Evolutionary conservation across 2,329 filamentous ascomycete species (phyloP).

Genomic region (Pyrenophora tritici-repentis): DNA sequence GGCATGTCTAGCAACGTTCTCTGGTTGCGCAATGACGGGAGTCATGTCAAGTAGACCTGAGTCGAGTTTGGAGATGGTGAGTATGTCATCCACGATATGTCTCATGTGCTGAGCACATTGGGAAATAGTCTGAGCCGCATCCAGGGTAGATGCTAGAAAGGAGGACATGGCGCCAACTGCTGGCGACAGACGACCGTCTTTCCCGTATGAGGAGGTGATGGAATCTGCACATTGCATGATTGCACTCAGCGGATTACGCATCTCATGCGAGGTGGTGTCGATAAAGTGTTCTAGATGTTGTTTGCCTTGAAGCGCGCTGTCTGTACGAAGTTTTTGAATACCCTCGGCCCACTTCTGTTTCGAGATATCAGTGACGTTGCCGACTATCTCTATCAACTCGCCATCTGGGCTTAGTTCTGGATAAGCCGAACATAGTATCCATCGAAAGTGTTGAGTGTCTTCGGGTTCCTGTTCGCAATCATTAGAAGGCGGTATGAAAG

Average conservation of each 20-base stretch:
- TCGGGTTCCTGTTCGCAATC: conserved; percentile 13
- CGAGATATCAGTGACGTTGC: conserved; percentile 46
- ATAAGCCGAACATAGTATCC: conserved; percentile 40
- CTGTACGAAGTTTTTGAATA: conserved; percentile 38
- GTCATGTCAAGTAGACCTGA: conserved; percentile 50
- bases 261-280: conserved; percentile 48
- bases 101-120: conserved; percentile 53
- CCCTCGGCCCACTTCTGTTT: conserved; percentile 46
- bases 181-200: conserved; percentile 9
- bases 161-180: conserved; percentile 16
- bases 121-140: conserved; percentile 50
- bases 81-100: conserved; percentile 54
- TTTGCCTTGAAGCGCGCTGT: conserved; percentile 40
- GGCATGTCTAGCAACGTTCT: conserved; percentile 38
- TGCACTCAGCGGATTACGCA: conserved; percentile 51
- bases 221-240: conserved; percentile 53
- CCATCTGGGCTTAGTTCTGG: conserved; percentile 29
- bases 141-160: conserved; percentile 33
- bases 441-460: conserved; percentile 25
- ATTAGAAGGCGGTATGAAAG: conserved; percentile 38
- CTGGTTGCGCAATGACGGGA: conserved; percentile 46
- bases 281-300: conserved; percentile 44
- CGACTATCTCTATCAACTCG: conserved; percentile 39
- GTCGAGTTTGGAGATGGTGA: conserved; percentile 54
- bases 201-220: conserved; percentile 35